phyloP scores from a whole-genome alignment of 371 early-diverging fungal species.

The Rhizopus sp. region DNA sequence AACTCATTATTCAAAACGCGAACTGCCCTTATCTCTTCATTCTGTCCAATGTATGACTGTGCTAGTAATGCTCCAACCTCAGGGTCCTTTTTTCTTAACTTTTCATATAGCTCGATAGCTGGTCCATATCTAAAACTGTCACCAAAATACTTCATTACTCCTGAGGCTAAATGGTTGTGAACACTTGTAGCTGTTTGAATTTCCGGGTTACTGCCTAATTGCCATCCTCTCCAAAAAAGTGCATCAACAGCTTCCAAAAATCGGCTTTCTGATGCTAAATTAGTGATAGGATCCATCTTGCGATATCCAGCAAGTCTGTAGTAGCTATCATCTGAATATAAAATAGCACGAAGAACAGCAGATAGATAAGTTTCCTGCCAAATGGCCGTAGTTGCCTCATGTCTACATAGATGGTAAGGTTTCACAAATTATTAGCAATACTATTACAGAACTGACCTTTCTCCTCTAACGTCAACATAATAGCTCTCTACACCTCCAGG shows the following conservation, averaged over 20 bases:
- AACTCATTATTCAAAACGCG: constrained; percentile 82
- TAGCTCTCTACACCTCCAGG: constrained; percentile 97
- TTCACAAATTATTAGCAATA: background rate
- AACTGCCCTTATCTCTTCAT: constrained; percentile 91
- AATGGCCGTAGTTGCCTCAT: constrained; percentile 76
- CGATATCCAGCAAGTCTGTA: constrained; percentile 77
- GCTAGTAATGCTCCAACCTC: constrained; percentile 90
- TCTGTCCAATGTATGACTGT: constrained; percentile 72
- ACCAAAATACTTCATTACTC: constrained; percentile 84
- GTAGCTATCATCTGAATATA: constrained; percentile 84
- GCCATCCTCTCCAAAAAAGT: constrained; percentile 89
- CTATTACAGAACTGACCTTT: constrained; percentile 43
- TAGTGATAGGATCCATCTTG: constrained; percentile 81
- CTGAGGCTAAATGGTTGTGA: constrained; percentile 83
- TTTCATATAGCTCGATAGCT: constrained; percentile 80
- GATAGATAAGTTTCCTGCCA: constrained; percentile 93
- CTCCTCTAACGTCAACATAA: constrained; percentile 79
- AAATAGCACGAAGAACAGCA: constrained; percentile 84
- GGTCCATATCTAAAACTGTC: constrained; percentile 78
- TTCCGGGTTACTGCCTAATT: constrained; percentile 89
- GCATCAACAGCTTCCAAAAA: constrained; percentile 84
- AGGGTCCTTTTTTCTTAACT: constrained; percentile 79
- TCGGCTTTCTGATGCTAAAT: constrained; percentile 68
- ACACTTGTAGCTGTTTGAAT: constrained; percentile 88
- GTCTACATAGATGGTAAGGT: constrained; percentile 29